Percentiles rank a stretch among this genome's conserved stretches.
Conservation (phyloP, 2,329 filamentous ascomycete species). For the Epichloe uncinata region DNA sequence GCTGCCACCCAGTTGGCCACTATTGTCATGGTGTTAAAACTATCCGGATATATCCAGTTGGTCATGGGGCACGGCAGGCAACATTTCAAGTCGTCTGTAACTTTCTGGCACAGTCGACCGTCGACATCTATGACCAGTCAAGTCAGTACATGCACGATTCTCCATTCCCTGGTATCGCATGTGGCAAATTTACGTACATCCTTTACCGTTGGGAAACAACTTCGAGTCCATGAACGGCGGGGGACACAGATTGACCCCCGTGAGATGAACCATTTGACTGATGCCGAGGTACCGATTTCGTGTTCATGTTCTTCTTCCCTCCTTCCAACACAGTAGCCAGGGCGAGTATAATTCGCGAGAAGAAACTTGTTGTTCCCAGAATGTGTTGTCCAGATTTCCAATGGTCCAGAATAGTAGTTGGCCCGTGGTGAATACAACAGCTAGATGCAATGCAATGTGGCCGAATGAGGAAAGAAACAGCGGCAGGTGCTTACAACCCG, state of each 20-base stretch:
- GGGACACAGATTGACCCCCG: constrained; percentile 42
- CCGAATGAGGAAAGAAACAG: background rate
- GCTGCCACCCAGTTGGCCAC: constrained; percentile 77
- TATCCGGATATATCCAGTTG: constrained; percentile 57
- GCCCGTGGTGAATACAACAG: background rate
- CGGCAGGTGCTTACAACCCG: background rate
- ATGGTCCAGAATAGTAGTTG: background rate
- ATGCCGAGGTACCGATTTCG: background rate
- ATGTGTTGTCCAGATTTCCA: background rate
- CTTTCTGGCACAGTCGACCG: constrained; percentile 39
- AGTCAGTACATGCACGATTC: background rate
- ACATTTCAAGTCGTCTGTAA: constrained; percentile 45
- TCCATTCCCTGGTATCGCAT: constrained; percentile 4
- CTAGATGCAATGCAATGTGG: background rate
- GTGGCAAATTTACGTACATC: constrained; percentile 38
- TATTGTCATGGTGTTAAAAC: constrained; percentile 44
- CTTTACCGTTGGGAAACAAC: constrained; percentile 44
- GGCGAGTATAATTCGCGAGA: background rate
- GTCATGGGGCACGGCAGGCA: constrained; percentile 85
- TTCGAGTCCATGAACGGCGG: constrained; percentile 54
- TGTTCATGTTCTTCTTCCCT: background rate
- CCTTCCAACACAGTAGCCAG: background rate
- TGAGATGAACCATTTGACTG: constrained; percentile 17
- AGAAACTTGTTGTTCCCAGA: background rate
- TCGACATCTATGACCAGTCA: constrained; percentile 33